Evolutionary conservation across 108 stramenopile species (phyloP), one percentile per base, ranked within the genome.

Genomic region (Heterococcus sp.): DNA sequence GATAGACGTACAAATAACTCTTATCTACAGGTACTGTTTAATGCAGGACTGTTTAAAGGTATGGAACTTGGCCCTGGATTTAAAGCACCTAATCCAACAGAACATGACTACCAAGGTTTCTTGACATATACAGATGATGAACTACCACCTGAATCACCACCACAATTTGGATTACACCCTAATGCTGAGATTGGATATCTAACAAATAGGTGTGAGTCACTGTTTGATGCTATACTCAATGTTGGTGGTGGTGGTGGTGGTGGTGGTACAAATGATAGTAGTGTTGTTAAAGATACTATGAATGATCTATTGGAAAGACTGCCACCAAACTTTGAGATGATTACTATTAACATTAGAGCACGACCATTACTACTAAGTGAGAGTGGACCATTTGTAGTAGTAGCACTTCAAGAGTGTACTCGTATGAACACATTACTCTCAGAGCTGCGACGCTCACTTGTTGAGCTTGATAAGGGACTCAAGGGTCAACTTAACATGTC

Each of bases 401-500:
- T 92, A 5, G 92, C 89, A 5, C 46, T 92, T 37, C 80, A 82
- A 79, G 93, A 93, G 87, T 91, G 91, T 72, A 46, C 80, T 11
- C 85, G 91, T 37, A 92, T 93, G 91, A 92, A 93, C 76, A 83
- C 75, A 21, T 87, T 93, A 71, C 37, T 93, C 63, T 70, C 80
- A 14, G 89, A 88, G 75, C 91, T 93, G 38, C 71, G 89, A n/a
- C 32, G 76, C 27, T 89, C 91, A 4, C 69, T 93, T 14, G 66
- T 85, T 2, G 93, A 93, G 64, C 83, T 93, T 65, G 91, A 92
- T 46, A 93, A 93, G 86, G 93, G 91, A 1, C 75, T 93, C 35
- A 90, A 91, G 76, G 93, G 93, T 1, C 90, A 91, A 73, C 85
- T 91, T 1, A 92, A 93, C 87, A 92, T 92, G 92, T 89, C 88